Base-by-base conservation (phyloP, 306 rosid genomes). In the barrel medic (Medicago truncatula) region DNA sequence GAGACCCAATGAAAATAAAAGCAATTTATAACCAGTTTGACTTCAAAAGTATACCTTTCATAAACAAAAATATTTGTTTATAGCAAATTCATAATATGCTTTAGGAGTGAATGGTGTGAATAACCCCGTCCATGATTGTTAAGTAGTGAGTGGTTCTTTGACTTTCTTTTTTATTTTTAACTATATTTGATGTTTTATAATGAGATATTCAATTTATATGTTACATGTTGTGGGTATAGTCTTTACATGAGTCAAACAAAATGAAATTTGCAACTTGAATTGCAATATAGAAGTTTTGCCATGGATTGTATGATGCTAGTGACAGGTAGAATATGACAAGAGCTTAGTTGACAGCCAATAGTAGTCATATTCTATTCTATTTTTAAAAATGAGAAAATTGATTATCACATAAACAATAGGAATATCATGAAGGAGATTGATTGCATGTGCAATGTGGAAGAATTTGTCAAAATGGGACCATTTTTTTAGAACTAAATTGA, bases 231-330 rank as follows among this genome's bases (percentile, higher is more conserved):
- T 16, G 47, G 7, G 16, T 70, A 66, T 72, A 28, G 50, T 62
- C 20, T 25, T 5, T 41, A 62, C 60, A 46, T 46, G 10, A 61
- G 66, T 81, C 59, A 71, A 76, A 47, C 61, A 72, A 76, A 62
- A 71, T 28, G 68, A 76, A 63, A 28, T 54, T 52, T 69, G 72
- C 67, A 75, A 74, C 76, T 58, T 14, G 11, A 23, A 59, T 60
- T 61, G 41, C 15, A 50, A 36, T 11, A 36, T 28, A 21, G 25
- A 59, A 39, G 15, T 6, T 58, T 68, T 68, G 53, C 54, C 76
- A 75, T 80, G 68, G 67, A 60, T 75, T 69, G 67, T 31, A 43
- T 61, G 73, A 75, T 69, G 67, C 16, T 28, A 68, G 39, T 61
- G 81, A 59, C 4, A 20, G 58, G 67, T 68, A 31, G 59, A 67